phyloP scores from a whole-genome alignment of 352 stramenopile species.

The Globisporangium sylvaticum region DNA sequence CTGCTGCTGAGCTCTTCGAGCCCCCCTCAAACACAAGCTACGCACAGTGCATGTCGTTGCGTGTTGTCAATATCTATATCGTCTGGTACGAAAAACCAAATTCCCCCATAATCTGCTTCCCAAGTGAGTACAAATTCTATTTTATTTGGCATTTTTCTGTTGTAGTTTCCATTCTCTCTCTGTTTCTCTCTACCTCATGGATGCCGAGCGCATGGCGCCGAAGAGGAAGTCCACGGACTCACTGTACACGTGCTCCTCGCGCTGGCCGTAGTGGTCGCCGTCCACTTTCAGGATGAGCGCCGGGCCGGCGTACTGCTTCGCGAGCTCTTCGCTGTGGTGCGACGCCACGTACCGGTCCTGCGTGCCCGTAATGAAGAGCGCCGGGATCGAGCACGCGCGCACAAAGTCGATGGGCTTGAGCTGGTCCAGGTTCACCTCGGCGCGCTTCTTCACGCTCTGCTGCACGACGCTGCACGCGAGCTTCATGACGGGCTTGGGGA shows the following conservation, averaged over 20 bases:
- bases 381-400: conserved; percentile 58
- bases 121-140: conserved; percentile 5
- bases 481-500: conserved; percentile 71
- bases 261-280: conserved; percentile 60
- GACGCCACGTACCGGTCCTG: conserved; percentile 64
- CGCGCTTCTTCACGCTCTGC: conserved; percentile 74
- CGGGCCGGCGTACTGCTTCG: conserved; percentile 53
- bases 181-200: conserved; percentile 16
- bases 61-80: conserved; percentile 4
- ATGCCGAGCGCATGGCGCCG: conserved; percentile 30
- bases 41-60: background rate
- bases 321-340: conserved; percentile 66
- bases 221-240: conserved; percentile 68
- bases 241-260: conserved; percentile 39
- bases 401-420: conserved; percentile 75
- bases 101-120: background rate
- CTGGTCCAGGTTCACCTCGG: conserved; percentile 64
- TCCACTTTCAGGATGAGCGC: conserved; percentile 48
- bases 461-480: conserved; percentile 58
- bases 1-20: background rate
- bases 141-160: conserved; percentile 1
- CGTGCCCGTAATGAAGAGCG: conserved; percentile 61
- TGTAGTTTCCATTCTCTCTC: background rate
- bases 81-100: background rate
- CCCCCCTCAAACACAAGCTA: background rate